phyloP scores from a whole-genome alignment of 306 rosid genomes.

The Cucurbita maxima region DNA sequence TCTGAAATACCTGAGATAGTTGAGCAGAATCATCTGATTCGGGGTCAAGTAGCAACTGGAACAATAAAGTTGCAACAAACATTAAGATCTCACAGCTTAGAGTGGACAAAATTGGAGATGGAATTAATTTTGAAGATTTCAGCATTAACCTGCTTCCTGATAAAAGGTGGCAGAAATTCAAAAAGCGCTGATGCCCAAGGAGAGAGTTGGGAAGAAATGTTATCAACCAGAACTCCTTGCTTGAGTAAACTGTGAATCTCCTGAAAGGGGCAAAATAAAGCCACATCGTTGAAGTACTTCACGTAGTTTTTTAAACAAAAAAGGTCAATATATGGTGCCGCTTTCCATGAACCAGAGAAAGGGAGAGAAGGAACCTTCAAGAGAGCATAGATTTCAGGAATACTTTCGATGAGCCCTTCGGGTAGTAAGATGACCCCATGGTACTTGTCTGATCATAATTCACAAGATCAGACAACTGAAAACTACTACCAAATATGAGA shows the following conservation, averaged over 20 bases:
- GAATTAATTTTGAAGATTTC: not conserved
- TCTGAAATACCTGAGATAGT: conserved; percentile 73
- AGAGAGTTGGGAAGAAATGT: conserved; percentile 69
- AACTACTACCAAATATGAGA: not conserved
- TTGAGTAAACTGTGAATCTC: conserved; percentile 76
- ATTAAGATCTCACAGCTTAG: not conserved
- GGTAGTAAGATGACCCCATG: conserved; percentile 93
- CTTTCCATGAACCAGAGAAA: not conserved
- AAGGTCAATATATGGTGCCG: not conserved
- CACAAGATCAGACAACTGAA: conserved; percentile 7
- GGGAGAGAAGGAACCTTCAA: conserved; percentile 30
- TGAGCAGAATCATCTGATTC: conserved; percentile 99
- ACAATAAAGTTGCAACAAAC: conserved; percentile 5
- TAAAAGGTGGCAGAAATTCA: conserved; percentile 87
- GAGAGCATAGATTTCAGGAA: conserved; percentile 94
- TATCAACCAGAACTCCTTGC: conserved; percentile 59
- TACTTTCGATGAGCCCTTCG: conserved; percentile 95
- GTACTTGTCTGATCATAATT: conserved; percentile 52
- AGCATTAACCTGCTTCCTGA: conserved; percentile 59
- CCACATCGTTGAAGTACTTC: not conserved
- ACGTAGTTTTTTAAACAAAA: not conserved
- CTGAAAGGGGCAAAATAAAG: conserved; percentile 22
- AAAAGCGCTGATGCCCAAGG: conserved; percentile 98
- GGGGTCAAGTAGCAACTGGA: conserved; percentile 79
- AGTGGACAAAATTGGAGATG: not conserved